Percentiles rank a stretch among this genome's conserved stretches.
phyloP scores from a whole-genome alignment of 441 rosid genomes.

The Isatis lusitanica region DNA sequence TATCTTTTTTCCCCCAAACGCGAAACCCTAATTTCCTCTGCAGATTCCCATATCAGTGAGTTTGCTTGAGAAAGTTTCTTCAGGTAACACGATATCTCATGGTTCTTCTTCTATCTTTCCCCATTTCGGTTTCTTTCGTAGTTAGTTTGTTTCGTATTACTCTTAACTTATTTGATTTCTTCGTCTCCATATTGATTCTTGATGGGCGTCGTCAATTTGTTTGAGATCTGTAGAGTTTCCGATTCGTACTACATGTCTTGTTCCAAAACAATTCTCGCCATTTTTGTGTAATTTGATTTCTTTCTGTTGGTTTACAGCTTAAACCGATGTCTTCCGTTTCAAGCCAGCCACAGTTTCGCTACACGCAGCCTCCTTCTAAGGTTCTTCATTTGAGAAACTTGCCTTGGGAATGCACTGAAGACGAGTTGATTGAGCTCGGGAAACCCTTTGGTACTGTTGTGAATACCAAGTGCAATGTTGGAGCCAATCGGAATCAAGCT shows the following conservation, averaged over 20 bases:
- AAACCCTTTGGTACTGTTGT: conserved; percentile 96
- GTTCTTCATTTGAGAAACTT: conserved; percentile 95
- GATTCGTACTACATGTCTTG: not conserved
- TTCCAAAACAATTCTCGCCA: not conserved
- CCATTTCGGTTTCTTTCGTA: too few relatives aligned
- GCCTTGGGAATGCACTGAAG: conserved; percentile 99
- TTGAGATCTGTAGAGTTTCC: conserved; percentile 8
- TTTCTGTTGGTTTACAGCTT: not conserved
- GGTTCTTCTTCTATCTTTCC: not conserved
- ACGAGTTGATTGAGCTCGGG: conserved; percentile 89
- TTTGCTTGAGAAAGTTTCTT: not conserved
- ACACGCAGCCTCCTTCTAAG: conserved; percentile 97
- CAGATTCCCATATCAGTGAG: not conserved
- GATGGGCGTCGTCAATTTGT: not conserved
- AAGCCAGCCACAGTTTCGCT: conserved; percentile 96
- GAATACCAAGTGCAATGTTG: conserved; percentile 99
- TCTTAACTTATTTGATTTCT: not conserved
- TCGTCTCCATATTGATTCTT: conserved; percentile 5
- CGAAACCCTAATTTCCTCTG: conserved; percentile 29
- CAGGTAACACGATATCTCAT: conserved; percentile 5
- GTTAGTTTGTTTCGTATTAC: not conserved
- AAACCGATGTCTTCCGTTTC: conserved; percentile 82
- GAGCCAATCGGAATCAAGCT: conserved; percentile 97
- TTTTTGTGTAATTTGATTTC: not conserved
- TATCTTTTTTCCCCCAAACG: conserved; percentile 12